phyloP scores from a whole-genome alignment of 768 basidiomycete genomes.

The Lactifluus hygrophoroides region DNA sequence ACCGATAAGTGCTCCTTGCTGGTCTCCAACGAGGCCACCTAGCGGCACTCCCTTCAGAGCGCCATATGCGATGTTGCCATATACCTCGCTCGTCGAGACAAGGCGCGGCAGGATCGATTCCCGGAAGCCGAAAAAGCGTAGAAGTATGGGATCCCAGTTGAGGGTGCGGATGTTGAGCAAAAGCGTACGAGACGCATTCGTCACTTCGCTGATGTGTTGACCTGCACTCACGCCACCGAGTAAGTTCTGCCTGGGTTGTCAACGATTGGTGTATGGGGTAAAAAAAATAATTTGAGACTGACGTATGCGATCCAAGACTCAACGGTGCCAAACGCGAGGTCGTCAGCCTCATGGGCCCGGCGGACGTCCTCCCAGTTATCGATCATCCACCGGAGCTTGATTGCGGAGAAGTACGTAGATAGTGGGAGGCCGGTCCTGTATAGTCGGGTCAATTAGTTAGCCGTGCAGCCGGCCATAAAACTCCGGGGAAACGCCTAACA shows the following conservation, averaged over 20 bases:
- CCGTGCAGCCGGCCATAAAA: not conserved
- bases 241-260: conserved; percentile 47
- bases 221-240: conserved; percentile 65
- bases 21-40: conserved; percentile 93
- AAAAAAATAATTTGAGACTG: not conserved
- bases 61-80: conserved; percentile 67
- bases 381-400: conserved; percentile 96
- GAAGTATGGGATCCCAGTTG: conserved; percentile 72
- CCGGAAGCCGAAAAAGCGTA: conserved; percentile 82
- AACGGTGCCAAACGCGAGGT: conserved; percentile 87
- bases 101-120: conserved; percentile 73
- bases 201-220: conserved; percentile 84
- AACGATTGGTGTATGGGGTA: not conserved
- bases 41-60: conserved; percentile 70
- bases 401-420: conserved; percentile 96
- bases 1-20: conserved; percentile 92
- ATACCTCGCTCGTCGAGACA: conserved; percentile 88
- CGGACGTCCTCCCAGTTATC: conserved; percentile 72
- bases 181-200: conserved; percentile 95
- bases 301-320: conserved; percentile 97
- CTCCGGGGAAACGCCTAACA: conserved; percentile 39
- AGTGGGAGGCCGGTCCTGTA: conserved; percentile 84
- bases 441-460: conserved; percentile 13
- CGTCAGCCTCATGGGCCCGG: conserved; percentile 70
- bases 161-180: conserved; percentile 78